Evolutionary conservation across 2,329 filamentous ascomycete species (phyloP), one percentile per base, ranked within the genome.

Genomic region (Endothia cerciana): DNA sequence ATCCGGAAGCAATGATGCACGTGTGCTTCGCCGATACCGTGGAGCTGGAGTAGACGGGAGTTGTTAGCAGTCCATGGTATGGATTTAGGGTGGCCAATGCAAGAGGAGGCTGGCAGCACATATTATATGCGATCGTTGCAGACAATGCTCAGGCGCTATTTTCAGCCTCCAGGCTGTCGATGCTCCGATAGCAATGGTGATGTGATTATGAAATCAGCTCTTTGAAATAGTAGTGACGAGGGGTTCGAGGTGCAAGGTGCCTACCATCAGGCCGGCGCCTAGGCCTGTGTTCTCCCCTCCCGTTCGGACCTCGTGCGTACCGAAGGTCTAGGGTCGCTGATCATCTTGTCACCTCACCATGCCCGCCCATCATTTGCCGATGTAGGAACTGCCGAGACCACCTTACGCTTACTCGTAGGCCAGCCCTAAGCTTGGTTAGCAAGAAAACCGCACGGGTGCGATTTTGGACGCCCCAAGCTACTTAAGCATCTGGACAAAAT

Each of bases 11-110:
- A 1, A 22, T 65, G 55, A 17, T 68, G 47, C 13, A 43, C 10
- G 56, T 33, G n/a, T 53, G 45, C 55, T 68, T 68, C 51, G 66
- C 63, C 36, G 66, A 68, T 41, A 67, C 62, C 53, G 49, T 53
- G 13, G 65, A 67, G 38, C 65, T 67, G 33, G 41, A 63, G 53
- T 47, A 63, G n/a, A 30, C 17, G 40, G 28, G 47, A 30, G 13
- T 1, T 13, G 45, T 8, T 25, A 4, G 25, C n/a, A 25, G 45
- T 13, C n/a, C 25, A 4, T 22, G n/a, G 8, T 4, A 3, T 5
- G 40, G 40, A 17, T 2, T 45, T n/a, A 6, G 41, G 6, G 17
- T 45, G 41, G 19, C 41, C 5, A 45, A 7, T n/a, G 19, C 45
- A 28, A n/a, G 22, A 49, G 11, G 28, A 13, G 47, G 22, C 13